Evolutionary conservation across 129 eudicot genomes (phyloP).

Genomic region (Flaveria robusta): DNA sequence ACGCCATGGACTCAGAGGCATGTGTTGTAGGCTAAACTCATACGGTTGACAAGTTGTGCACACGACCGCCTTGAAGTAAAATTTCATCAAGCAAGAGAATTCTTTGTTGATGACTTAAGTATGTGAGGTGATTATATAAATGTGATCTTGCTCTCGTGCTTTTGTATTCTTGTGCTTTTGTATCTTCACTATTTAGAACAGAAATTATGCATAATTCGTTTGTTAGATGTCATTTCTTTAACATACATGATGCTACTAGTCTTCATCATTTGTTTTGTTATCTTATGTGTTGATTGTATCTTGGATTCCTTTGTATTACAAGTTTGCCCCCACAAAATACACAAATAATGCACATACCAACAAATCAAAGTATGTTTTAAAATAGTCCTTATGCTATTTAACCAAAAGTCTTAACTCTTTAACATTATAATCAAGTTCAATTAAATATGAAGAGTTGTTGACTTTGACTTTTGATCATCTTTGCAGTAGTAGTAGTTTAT

Average conservation of each 20-base stretch:
- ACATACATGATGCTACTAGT: constrained; percentile 31
- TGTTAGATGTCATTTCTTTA: constrained; percentile 28
- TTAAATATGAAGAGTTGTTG: constrained; percentile 19
- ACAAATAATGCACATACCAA: constrained; percentile 31
- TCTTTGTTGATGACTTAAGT: not conserved
- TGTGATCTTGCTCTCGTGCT: not conserved
- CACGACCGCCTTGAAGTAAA: not conserved
- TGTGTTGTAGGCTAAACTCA: too few species aligned
- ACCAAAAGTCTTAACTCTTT: constrained; percentile 27
- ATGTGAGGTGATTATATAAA: not conserved
- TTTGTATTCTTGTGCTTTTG: constrained; percentile 29
- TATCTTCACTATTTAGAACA: constrained; percentile 32
- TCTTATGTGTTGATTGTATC: constrained; percentile 31
- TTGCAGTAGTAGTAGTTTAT: not conserved
- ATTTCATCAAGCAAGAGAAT: not conserved
- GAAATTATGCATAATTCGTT: constrained; percentile 33
- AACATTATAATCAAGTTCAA: constrained; percentile 21
- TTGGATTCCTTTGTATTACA: constrained; percentile 43
- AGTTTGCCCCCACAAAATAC: constrained; percentile 33
- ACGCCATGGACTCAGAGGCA: not conserved
- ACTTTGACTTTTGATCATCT: constrained; percentile 33
- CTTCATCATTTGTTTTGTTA: constrained; percentile 37
- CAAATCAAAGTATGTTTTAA: constrained; percentile 19
- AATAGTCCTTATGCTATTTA: constrained; percentile 17
- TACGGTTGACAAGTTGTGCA: too few species aligned